phyloP scores from a whole-genome alignment of 306 rosid genomes.

The Acacia acuminata region DNA sequence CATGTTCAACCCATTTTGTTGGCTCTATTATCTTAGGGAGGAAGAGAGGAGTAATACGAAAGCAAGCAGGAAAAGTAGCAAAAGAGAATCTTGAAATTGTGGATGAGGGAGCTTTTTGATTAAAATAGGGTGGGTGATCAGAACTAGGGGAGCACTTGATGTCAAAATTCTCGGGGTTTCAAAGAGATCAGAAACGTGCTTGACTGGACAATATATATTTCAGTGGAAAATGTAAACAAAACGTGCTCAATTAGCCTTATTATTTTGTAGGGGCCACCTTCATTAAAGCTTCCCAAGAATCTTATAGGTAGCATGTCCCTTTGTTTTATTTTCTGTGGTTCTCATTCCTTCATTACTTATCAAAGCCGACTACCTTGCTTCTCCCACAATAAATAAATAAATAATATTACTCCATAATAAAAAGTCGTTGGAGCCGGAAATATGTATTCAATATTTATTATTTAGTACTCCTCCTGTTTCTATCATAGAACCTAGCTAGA shows the following conservation, averaged over 20 bases:
- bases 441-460: background rate
- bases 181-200: slow-evolving; percentile 50
- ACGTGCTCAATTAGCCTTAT: slow-evolving; percentile 25
- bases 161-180: background rate
- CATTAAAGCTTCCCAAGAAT: slow-evolving; percentile 20
- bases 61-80: background rate
- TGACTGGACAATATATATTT: slow-evolving; percentile 32
- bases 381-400: background rate
- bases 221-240: background rate
- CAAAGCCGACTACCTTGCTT: background rate
- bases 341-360: slow-evolving; percentile 1
- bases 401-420: background rate
- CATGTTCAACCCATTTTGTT: no score
- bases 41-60: background rate
- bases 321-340: background rate
- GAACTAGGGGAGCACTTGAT: background rate
- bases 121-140: background rate
- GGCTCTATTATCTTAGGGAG: no score
- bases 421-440: background rate
- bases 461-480: no score
- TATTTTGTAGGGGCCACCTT: slow-evolving; percentile 35
- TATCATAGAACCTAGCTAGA: no score
- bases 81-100: background rate
- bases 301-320: slow-evolving; percentile 7
- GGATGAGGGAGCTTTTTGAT: background rate